Base-by-base conservation (phyloP, 1,284 basidiomycete genomes). In the Malassezia obtusa region DNA sequence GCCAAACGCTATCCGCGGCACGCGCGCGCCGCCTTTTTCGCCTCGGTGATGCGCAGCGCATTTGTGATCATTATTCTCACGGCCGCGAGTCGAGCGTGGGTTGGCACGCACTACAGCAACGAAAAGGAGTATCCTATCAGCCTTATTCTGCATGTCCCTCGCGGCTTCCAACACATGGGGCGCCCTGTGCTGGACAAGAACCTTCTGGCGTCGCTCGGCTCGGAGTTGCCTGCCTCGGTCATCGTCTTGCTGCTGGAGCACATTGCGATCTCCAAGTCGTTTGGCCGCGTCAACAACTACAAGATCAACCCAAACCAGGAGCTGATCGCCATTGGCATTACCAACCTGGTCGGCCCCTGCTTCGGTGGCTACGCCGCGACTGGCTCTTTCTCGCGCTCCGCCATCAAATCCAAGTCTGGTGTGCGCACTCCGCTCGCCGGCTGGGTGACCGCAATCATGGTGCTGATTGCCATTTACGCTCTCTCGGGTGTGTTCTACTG, bases 221-320 rank as follows among this genome's bases (percentile, higher is more conserved):
- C 82, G 11, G 79, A 94, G 61, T 77, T 98, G 4, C 91, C 91
- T 2, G 85, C 94, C 12, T 86, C 91, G 36, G 91, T 89, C 6
- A 92, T 98, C 71, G 87, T 98, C 63, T 80, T 98, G 38, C 79
- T 98, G 14, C 80, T 98, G 46, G 92, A 98, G 75, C 94, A 98
- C 77, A 95, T 98, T 60, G 86, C 91, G 43, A 98, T 96, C 64
- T 83, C 87, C 49, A 58, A 74, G 86, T 88, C 90, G 0, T 98
- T 98, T 74, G 92, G 94, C 58, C 84, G 92, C 57, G 76, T 95
- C 60, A 96, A 98, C 75, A 85, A 85, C 32, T 98, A 98, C 80
- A 95, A 89, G 76, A 96, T 98, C 75, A 84, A 95, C 71, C 90
- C 92, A 15, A 91, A 90, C 77, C 92, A 96, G 75, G 92, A 96